These are phyloP conservation scores for Clonostachys sp. DNA, from an alignment of 2,329 filamentous ascomycete genomes.

Conservation along the genomic window DNA sequence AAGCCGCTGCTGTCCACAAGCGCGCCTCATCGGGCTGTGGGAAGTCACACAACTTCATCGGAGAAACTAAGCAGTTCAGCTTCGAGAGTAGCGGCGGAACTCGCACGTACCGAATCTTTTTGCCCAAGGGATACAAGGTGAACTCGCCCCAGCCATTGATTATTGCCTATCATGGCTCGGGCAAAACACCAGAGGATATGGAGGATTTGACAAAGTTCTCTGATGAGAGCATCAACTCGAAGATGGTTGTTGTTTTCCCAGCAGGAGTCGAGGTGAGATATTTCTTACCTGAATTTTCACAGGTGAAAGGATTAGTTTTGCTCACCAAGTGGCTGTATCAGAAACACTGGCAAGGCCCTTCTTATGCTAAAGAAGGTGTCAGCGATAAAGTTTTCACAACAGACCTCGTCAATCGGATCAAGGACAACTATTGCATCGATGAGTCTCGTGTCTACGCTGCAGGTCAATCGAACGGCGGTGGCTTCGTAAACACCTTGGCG, in stretches of 20 bases:
- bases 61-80: conserved; percentile 10
- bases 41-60: conserved; percentile 10
- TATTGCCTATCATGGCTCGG: conserved; percentile 40
- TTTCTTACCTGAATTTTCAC: neutral
- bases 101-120: conserved; percentile 11
- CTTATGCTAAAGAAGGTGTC: conserved; percentile 21
- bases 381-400: conserved; percentile 35
- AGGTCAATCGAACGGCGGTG: conserved; percentile 38
- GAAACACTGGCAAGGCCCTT: conserved; percentile 29
- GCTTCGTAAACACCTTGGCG: conserved; percentile 34
- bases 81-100: conserved; percentile 11
- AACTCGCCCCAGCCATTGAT: conserved; percentile 27
- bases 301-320: neutral
- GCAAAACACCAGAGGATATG: conserved; percentile 23
- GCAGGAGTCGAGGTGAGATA: conserved; percentile 30
- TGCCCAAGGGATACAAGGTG: conserved; percentile 21
- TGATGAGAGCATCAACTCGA: conserved; percentile 25
- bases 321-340: neutral
- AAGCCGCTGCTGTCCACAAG: too few relatives aligned
- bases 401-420: conserved; percentile 33
- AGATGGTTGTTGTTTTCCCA: conserved; percentile 36
- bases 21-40: conserved; percentile 8
- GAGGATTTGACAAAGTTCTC: conserved; percentile 29
- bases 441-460: conserved; percentile 32
- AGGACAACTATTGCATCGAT: conserved; percentile 31